Evolutionary conservation across 768 basidiomycete genomes (phyloP), one percentile per base, ranked within the genome.

Genomic region (Kwoniella dejecticola): DNA sequence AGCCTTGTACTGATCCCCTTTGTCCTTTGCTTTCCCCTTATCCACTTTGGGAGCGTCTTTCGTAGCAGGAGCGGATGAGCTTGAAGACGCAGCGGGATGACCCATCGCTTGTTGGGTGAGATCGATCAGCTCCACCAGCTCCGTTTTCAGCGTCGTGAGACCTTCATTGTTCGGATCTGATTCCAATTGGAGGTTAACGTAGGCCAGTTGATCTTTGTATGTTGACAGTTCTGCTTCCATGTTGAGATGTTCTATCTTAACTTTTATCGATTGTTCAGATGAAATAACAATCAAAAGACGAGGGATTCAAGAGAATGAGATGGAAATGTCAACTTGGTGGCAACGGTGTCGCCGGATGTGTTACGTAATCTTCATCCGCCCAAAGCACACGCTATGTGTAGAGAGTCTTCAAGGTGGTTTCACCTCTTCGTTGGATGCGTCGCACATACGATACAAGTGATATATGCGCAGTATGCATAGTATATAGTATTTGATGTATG

Each of bases 211-310:
- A 54, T 77, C 74, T 52, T 71, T 63, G 60, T 73, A 79, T 7
- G 70, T 74, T 60, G 75, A 73, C n/a, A 80, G 64, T 63, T 80
- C 79, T 23, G 75, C 65, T 52, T 75, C 71, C 74, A 75, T 75
- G 2, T 15, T 71, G 61, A 24, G n/a, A n/a, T n/a, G n/a, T n/a
- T n/a, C n/a, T n/a, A n/a, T n/a, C n/a, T n/a, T n/a, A n/a, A n/a
- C n/a, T n/a, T n/a, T n/a, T n/a, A n/a, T n/a, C n/a, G n/a, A n/a
- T n/a, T n/a, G n/a, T n/a, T n/a, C n/a, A n/a, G n/a, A n/a, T n/a
- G n/a, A n/a, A n/a, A n/a, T n/a, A n/a, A n/a, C n/a, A n/a, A n/a
- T n/a, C n/a, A n/a, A n/a, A n/a, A n/a, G n/a, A n/a, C n/a, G n/a
- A 7, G 7, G 33, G 7, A 7, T 36, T 36, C 33, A 15, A 36